A percentile compares a stretch with the other conserved stretches of the same genome.
These are phyloP conservation scores for Amanita pallidorosea DNA, from an alignment of 768 basidiomycete species.

Conservation along the genomic window DNA sequence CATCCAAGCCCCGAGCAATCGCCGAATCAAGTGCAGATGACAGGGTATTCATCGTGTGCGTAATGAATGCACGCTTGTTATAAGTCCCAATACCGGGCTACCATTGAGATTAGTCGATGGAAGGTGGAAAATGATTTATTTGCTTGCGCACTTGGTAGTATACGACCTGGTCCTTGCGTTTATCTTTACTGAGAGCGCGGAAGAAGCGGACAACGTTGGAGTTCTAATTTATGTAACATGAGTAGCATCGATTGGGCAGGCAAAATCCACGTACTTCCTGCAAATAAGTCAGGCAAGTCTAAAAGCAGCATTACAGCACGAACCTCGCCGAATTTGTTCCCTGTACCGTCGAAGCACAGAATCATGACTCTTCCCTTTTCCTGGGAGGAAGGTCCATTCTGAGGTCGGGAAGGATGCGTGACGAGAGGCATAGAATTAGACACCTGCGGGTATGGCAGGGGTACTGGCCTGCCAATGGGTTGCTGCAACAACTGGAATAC, in stretches of 20 bases:
- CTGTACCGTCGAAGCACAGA: slow-evolving; percentile 2
- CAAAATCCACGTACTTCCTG: neutral
- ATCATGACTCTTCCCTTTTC: neutral
- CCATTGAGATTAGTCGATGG: neutral
- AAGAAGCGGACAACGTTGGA: slow-evolving; percentile 5
- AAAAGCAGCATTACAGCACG: neutral
- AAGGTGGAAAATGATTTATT: neutral
- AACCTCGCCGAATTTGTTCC: slow-evolving; percentile 3
- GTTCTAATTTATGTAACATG: neutral
- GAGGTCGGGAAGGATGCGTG: neutral
- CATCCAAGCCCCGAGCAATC: slow-evolving; percentile 15
- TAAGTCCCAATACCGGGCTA: slow-evolving; percentile 18
- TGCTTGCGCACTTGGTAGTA: slow-evolving; percentile 11
- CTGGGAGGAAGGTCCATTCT: neutral
- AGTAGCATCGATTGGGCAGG: neutral
- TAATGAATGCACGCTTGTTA: slow-evolving; percentile 13
- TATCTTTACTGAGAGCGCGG: neutral
- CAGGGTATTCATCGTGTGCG: slow-evolving; percentile 9
- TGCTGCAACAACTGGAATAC: neutral
- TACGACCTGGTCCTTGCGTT: neutral
- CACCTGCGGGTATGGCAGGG: neutral
- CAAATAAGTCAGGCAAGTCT: neutral
- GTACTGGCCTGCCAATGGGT: too few relatives aligned
- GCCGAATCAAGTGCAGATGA: slow-evolving; percentile 13
- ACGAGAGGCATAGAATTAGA: neutral